phyloP scores from a whole-genome alignment of 208 protist genomes.

The Baffinella frigidus region DNA sequence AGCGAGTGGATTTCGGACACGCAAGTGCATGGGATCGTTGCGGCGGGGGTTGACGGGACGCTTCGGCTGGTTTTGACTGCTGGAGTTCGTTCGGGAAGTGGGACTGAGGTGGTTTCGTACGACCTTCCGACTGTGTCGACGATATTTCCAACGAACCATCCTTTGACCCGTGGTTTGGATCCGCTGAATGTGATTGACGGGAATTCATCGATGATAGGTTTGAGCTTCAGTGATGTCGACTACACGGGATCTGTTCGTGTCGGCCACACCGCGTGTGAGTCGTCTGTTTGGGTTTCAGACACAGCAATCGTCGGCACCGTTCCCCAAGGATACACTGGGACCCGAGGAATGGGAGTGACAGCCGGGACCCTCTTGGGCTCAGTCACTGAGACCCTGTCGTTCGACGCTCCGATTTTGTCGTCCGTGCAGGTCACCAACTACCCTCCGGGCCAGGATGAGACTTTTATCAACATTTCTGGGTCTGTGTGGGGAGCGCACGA shows the following conservation, averaged over 20 bases:
- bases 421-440: not conserved
- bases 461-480: not conserved
- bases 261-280: not conserved
- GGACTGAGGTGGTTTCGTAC: not conserved
- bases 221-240: too few species aligned
- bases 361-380: not conserved
- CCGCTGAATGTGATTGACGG: too few species aligned
- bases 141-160: not conserved
- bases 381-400: not conserved
- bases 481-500: not conserved
- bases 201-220: too few species aligned
- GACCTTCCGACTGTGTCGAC: not conserved
- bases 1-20: constrained; percentile 7
- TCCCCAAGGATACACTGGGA: not conserved
- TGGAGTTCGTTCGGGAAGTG: not conserved
- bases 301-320: not conserved
- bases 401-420: not conserved
- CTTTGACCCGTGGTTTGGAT: too few species aligned
- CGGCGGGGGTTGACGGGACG: not conserved
- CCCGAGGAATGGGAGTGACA: not conserved
- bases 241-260: not conserved
- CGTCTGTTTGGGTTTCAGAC: not conserved
- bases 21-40: not conserved
- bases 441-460: not conserved
- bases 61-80: not conserved